Evolutionary conservation across 208 protist species (phyloP).

Genomic region (Acanthamoeba castellanii): DNA sequence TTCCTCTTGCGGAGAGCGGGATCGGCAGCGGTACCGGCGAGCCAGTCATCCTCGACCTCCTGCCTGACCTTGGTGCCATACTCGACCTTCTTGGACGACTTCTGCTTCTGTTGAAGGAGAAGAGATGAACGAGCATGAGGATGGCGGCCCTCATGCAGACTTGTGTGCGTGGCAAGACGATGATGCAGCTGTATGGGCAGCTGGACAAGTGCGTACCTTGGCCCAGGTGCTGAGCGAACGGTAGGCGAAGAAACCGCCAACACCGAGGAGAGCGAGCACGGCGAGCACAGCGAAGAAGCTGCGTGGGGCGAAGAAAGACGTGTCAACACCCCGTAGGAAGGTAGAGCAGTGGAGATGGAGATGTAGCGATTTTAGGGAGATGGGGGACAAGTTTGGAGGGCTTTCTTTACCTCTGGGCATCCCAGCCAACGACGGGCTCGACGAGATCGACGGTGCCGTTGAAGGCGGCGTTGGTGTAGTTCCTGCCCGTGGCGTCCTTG

Average conservation of each 20-base stretch:
- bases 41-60: slow-evolving; percentile 45
- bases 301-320: background rate
- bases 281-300: slow-evolving; percentile 25
- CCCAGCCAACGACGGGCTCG: background rate
- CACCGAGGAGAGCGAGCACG: slow-evolving; percentile 16
- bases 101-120: background rate
- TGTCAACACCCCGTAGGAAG: background rate
- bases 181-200: background rate
- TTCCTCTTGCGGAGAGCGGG: slow-evolving; percentile 47
- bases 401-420: slow-evolving; percentile 3
- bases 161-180: no score
- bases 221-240: slow-evolving; percentile 37
- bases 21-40: slow-evolving; percentile 36
- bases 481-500: slow-evolving; percentile 35
- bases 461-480: background rate
- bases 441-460: slow-evolving; percentile 10
- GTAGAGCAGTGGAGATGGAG: background rate
- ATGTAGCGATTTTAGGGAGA: background rate
- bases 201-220: background rate
- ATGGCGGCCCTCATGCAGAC: background rate
- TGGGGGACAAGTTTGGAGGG: background rate
- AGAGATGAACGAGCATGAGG: background rate
- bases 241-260: slow-evolving; percentile 17
- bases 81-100: slow-evolving; percentile 16
- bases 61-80: slow-evolving; percentile 53